A percentile compares a stretch with the other conserved stretches of the same genome.
Evolutionary conservation across 1,139 yeast genomes (phyloP).

Genomic region (Geotrichum phurueaensis): DNA sequence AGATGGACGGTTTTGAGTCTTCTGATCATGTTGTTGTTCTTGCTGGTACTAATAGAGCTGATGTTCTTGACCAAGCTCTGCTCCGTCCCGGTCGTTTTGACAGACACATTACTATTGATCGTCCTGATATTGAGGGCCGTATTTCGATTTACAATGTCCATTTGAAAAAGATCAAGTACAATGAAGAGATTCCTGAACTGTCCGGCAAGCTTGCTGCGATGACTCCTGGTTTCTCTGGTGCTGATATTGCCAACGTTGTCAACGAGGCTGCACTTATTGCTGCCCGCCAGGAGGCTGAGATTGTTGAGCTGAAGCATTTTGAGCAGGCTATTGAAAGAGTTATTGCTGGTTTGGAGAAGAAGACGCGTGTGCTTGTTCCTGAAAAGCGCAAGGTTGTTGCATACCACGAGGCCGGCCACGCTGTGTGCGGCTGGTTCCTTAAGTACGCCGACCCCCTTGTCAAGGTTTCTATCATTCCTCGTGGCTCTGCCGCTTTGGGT

Average conservation of each 20-base stretch:
- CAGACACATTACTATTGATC: slow-evolving; percentile 83
- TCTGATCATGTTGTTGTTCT: slow-evolving; percentile 90
- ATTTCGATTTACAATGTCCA: slow-evolving; percentile 86
- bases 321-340: slow-evolving; percentile 97
- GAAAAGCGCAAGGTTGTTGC: slow-evolving; percentile 90
- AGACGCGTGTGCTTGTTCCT: slow-evolving; percentile 73
- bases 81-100: slow-evolving; percentile 97
- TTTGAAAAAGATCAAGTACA: slow-evolving; percentile 58
- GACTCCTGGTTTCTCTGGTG: slow-evolving; percentile 97
- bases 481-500: slow-evolving; percentile 96
- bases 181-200: slow-evolving; percentile 47
- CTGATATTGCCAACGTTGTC: slow-evolving; percentile 94
- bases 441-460: slow-evolving; percentile 85
- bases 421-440: slow-evolving; percentile 94
- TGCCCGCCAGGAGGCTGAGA: slow-evolving; percentile 68
- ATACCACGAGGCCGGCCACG: slow-evolving; percentile 98
- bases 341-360: slow-evolving; percentile 91
- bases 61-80: slow-evolving; percentile 84
- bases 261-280: slow-evolving; percentile 97
- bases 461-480: slow-evolving; percentile 92
- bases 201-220: slow-evolving; percentile 87
- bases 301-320: slow-evolving; percentile 70
- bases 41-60: slow-evolving; percentile 96
- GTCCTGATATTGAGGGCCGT: slow-evolving; percentile 90
- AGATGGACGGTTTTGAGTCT: slow-evolving; percentile 93